phyloP scores from a whole-genome alignment of 805 yeast species.

The Wickerhamiella siamensis region DNA sequence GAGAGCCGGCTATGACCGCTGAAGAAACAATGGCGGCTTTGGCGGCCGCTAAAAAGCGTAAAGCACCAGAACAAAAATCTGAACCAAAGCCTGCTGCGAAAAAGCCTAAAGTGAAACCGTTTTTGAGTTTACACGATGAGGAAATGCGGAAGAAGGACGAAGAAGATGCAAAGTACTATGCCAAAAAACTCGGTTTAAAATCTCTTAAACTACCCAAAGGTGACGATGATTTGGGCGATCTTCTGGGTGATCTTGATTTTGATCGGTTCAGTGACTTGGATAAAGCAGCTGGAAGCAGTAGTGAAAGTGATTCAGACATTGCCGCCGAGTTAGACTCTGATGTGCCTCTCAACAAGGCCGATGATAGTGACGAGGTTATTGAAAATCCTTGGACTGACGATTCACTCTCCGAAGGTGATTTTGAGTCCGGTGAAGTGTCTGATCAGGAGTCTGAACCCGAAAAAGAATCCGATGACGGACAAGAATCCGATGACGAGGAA shows the following conservation, averaged over 20 bases:
- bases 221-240: constrained; percentile 69
- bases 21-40: constrained; percentile 23
- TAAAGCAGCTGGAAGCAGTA: background rate
- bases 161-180: constrained; percentile 67
- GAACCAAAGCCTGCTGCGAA: constrained; percentile 3
- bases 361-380: background rate
- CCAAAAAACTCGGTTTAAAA: constrained; percentile 63
- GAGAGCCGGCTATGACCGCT: constrained; percentile 10
- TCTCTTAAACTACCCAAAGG: constrained; percentile 39
- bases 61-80: background rate
- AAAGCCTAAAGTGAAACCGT: constrained; percentile 11
- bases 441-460: background rate
- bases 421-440: constrained; percentile 1
- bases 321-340: background rate
- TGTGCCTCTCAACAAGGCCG: background rate
- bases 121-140: constrained; percentile 31
- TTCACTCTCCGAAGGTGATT: constrained; percentile 11
- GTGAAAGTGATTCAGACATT: constrained; percentile 1
- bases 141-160: constrained; percentile 47
- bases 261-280: constrained; percentile 22
- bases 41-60: constrained; percentile 15
- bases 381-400: constrained; percentile 2
- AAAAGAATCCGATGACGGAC: background rate
- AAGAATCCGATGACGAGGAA: background rate
- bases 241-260: constrained; percentile 60